Conservation (phyloP, 2,329 filamentous ascomycete genomes). For the Alternaria dauci region DNA sequence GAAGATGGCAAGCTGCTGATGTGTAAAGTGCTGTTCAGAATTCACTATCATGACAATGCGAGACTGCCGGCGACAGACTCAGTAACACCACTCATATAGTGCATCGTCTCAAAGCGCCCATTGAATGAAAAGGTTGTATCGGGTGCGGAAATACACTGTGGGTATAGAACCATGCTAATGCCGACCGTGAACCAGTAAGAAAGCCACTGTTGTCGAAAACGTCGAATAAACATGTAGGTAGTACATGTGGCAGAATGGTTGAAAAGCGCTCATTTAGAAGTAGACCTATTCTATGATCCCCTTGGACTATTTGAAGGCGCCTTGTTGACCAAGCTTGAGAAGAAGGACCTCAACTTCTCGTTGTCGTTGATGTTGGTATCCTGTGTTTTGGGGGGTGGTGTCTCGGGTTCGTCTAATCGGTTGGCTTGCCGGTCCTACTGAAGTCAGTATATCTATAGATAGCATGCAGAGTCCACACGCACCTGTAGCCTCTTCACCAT, state of each 20-base stretch:
- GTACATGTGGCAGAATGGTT: neutral
- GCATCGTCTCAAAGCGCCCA: neutral
- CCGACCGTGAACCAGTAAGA: slow-evolving; percentile 13
- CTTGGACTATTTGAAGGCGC: slow-evolving; percentile 38
- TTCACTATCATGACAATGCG: neutral
- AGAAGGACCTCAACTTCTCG: slow-evolving; percentile 52
- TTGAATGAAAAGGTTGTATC: slow-evolving; percentile 12
- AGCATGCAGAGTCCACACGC: slow-evolving; percentile 18
- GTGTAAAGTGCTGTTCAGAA: neutral
- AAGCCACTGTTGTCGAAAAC: slow-evolving; percentile 6
- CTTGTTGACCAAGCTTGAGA: slow-evolving; percentile 50
- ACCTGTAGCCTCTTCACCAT: slow-evolving; percentile 89
- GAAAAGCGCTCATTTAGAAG: neutral
- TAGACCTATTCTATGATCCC: slow-evolving; percentile 15
- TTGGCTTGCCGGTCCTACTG: slow-evolving; percentile 50
- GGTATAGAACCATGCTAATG: slow-evolving; percentile 35
- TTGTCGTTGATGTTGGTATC: slow-evolving; percentile 49
- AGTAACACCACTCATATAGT: neutral
- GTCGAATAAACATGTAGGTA: slow-evolving; percentile 3
- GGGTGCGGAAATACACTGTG: slow-evolving; percentile 27
- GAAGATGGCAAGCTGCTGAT: neutral
- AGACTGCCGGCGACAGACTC: neutral
- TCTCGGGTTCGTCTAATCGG: slow-evolving; percentile 39
- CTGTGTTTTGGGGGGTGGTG: slow-evolving; percentile 34
- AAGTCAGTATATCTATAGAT: slow-evolving; percentile 17